Base-by-base conservation (phyloP, 192 early-diverging fungal genomes). In the Mortierella antarctica region DNA sequence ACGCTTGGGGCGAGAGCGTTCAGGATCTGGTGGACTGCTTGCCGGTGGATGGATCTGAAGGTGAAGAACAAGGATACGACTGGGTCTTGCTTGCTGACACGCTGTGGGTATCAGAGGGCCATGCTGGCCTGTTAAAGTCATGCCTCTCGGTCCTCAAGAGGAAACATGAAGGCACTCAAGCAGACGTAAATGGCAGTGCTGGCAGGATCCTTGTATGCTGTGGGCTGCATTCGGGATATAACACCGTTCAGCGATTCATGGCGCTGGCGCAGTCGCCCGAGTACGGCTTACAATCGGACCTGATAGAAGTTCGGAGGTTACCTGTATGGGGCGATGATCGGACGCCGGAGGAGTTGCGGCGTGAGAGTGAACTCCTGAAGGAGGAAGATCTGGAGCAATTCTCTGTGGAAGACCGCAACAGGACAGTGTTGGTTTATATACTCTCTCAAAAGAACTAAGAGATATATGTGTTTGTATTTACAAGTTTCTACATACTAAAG, bases 141-240 rank as follows among this genome's bases (percentile, higher is more conserved):
- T 79, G 76, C 23, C 48, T 49, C 11, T 40, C 69, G 3, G 69
- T 79, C 12, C 69, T 79, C 0, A 15, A 57, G 7, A 50, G n/a
- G 20, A 63, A 15, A 5, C 2, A 15, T 17, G 56, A 23, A 10
- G n/a, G 13, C 31, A 3, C 3, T 31, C 31, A 31, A 3, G 31
- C 31, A 31, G 31, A 31, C 50, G 50, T 15, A 1, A 23, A 65
- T 17, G 46, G 18, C 5, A 40, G 46, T 5, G 46, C 20, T 6
- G 76, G 76, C 56, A 67, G 57, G 76, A 67, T 79, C 12, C 44
- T 79, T 47, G 57, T 79, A 17, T 79, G 76, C 47, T 79, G 76
- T 48, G 76, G 76, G 4, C 64, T 79, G 12, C 76, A 79, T 54
- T 62, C 76, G 1, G 76, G 76, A 0, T 79, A 67, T 40, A 57